Evolutionary conservation across 495 filamentous ascomycete species (phyloP), one percentile per base, ranked within the genome.

Genomic region (Immersiella caudata): DNA sequence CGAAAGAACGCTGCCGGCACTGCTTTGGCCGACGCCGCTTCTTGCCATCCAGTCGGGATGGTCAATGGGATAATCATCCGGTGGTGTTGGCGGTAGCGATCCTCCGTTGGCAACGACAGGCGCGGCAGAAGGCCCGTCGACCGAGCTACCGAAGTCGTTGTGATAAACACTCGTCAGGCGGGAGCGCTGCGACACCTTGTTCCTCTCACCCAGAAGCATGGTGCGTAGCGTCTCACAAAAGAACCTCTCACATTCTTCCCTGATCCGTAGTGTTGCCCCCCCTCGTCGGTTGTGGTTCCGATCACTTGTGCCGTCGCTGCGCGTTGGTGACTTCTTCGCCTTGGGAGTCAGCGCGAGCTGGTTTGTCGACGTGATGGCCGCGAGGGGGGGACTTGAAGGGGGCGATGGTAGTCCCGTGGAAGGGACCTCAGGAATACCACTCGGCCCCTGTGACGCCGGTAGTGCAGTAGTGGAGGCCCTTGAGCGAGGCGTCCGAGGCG

Each of bases 201-300:
- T 88, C 91, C 89, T 86, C 92, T 96, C 93, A 96, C 91, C 93
- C 87, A 93, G 89, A 88, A 97, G 96, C 84, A 91, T 91, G 81
- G 88, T 80, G 79, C 85, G 89, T 89, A 97, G 87, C 83, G 86
- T 91, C 87, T 93, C 91, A 85, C 94, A 97, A 86, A 97, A 95
- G 87, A 97, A 94, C 82, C 94, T 97, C 93, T 97, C 94, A 97
- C 94, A 96, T 92, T 97, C 93, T 92, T 88, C 94, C 92, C 90
- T 91, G 85, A 97, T 96, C 83, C 87, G 88, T 81, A 92, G 88
- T 90, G 90, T 86, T 87, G 93, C 93, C 91, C 92, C 93, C 90
- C 88, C 90, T 86, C 86, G 86, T 76, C 87, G 81, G 77, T 81
- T 75, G 54, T 73, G 40, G 29, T 24, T 79, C 70, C 76, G 79